These are phyloP conservation scores for Cinchona pubescens DNA, from an alignment of 257 asterid species.

Conservation along the genomic window DNA sequence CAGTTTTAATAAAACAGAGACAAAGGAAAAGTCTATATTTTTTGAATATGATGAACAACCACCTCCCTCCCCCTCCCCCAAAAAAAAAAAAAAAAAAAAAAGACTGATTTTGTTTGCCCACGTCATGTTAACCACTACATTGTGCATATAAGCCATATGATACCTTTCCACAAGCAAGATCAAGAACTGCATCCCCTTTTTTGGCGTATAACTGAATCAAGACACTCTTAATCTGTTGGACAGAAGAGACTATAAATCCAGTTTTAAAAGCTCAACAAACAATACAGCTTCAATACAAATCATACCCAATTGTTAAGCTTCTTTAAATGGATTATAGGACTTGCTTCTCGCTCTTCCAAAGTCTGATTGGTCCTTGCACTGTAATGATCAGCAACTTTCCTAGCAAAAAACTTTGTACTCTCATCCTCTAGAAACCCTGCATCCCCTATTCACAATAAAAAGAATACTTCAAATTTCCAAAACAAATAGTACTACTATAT, in stretches of 20 bases:
- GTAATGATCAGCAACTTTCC: slow-evolving; percentile 97
- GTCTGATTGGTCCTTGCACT: slow-evolving; percentile 95
- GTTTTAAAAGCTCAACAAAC: not conserved
- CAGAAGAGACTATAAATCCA: slow-evolving; percentile 7
- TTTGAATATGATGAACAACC: not conserved
- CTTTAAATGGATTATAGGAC: slow-evolving; percentile 95
- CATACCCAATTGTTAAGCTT: slow-evolving; percentile 95
- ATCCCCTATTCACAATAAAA: slow-evolving; percentile 44
- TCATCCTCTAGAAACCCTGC: slow-evolving; percentile 65
- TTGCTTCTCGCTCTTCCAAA: slow-evolving; percentile 92
- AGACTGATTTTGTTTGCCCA: not conserved
- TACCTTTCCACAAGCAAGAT: slow-evolving; percentile 99
- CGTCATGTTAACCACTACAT: not conserved
- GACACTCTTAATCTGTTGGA: slow-evolving; percentile 86
- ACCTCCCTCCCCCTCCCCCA: too few species aligned
- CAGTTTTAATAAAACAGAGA: slow-evolving; percentile 16
- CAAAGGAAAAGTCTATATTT: not conserved
- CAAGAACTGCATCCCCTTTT: slow-evolving; percentile 90
- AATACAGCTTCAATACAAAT: not conserved
- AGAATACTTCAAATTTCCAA: slow-evolving; percentile 4
- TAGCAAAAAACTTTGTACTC: slow-evolving; percentile 65
- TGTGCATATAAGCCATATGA: not conserved
- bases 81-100: not conserved
- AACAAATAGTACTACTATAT: too few species aligned
- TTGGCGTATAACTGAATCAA: slow-evolving; percentile 80